Evolutionary conservation across 78 protist species (phyloP).

Genomic region (slime mould (Dictyostelium discoideum)): dicty_2.7 NC_007089.4:5470501-5471000

Average conservation of each 20-base stretch:
- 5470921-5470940: background rate
- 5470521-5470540: conserved; percentile 16
- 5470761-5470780: conserved; percentile 51
- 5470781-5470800: conserved; percentile 74
- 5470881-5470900: too few species aligned
- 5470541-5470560: conserved; percentile 37
- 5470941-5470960: background rate
- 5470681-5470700: conserved; percentile 62
- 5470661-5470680: conserved; percentile 46
- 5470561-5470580: background rate
- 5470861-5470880: background rate
- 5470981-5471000: conserved; percentile 12
- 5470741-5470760: conserved; percentile 35
- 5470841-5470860: conserved; percentile 3
- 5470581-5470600: conserved; percentile 57
- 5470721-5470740: conserved; percentile 71
- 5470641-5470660: conserved; percentile 78
- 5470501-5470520: conserved; percentile 64
- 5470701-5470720: conserved; percentile 66
- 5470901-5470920: background rate
- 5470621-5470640: conserved; percentile 60
- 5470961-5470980: conserved; percentile 2
- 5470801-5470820: conserved; percentile 44
- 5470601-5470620: conserved; percentile 67
- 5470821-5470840: conserved; percentile 66